phyloP scores from a whole-genome alignment of 805 yeast genomes.

The Schwanniomyces occidentalis region DNA sequence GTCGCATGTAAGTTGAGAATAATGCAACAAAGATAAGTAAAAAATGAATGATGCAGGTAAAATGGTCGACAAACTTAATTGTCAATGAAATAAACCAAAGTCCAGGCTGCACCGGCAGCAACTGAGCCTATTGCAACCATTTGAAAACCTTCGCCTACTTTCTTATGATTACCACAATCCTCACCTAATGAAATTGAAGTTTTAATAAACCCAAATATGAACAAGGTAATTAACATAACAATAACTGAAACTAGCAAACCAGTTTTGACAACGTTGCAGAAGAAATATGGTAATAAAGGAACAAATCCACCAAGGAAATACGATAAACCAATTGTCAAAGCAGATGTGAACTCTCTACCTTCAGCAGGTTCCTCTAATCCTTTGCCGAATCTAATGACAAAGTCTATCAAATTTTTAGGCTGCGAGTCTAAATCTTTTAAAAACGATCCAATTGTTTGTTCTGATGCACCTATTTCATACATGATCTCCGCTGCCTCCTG shows the following conservation, averaged over 20 bases:
- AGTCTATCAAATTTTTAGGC: conserved; percentile 80
- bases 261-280: conserved; percentile 67
- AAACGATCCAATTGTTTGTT: conserved; percentile 71
- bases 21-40: background rate
- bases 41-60: conserved; percentile 1
- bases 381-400: conserved; percentile 82
- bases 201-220: conserved; percentile 83
- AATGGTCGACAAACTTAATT: too few species aligned
- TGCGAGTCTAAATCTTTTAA: conserved; percentile 74
- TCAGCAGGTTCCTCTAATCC: conserved; percentile 97
- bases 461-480: conserved; percentile 69
- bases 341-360: conserved; percentile 84
- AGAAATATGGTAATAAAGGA: conserved; percentile 90
- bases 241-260: conserved; percentile 76
- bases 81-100: conserved; percentile 75
- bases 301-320: conserved; percentile 92
- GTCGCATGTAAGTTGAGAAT: background rate
- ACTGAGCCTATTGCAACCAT: conserved; percentile 96
- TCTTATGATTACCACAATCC: conserved; percentile 60
- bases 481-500: conserved; percentile 81
- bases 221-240: conserved; percentile 83
- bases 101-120: conserved; percentile 98
- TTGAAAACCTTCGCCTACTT: conserved; percentile 77
- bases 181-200: conserved; percentile 83
- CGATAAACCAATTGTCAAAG: conserved; percentile 84